These are phyloP conservation scores for Penicillium capsulatum DNA, from an alignment of 2,329 filamentous ascomycete species.

Conservation along the genomic window DNA sequence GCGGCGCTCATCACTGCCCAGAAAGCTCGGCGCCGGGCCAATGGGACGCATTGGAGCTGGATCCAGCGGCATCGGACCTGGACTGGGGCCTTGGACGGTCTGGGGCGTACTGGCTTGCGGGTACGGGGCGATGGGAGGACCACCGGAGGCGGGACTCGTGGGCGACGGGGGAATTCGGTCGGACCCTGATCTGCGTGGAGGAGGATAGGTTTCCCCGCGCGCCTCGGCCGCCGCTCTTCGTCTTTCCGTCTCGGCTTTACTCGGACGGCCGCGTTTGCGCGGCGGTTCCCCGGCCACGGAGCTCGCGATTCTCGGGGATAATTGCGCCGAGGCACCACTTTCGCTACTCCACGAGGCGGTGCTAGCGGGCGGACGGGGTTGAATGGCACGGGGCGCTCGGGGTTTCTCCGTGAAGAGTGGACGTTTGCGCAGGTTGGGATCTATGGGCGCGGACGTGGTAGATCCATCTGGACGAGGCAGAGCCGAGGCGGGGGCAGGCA, in stretches of 20 bases:
- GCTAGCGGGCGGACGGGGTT: conserved; percentile 37
- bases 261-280: conserved; percentile 43
- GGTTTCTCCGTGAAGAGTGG: conserved; percentile 32
- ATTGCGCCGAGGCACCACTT: conserved; percentile 30
- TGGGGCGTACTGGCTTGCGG: conserved; percentile 5
- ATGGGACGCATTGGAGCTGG: conserved; percentile 14
- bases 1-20: conserved; percentile 18
- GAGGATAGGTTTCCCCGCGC: conserved; percentile 39
- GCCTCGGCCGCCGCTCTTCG: conserved; percentile 38
- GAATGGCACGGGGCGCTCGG: conserved; percentile 35
- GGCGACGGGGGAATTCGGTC: conserved; percentile 28
- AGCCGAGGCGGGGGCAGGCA: conserved; percentile 16
- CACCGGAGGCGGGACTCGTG: conserved; percentile 26
- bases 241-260: conserved; percentile 40
- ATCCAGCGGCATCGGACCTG: conserved; percentile 17
- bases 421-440: conserved; percentile 31
- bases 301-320: conserved; percentile 34
- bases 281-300: conserved; percentile 31
- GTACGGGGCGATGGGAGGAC: conserved; percentile 22
- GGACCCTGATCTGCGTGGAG: conserved; percentile 26
- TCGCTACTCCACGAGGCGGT: conserved; percentile 34
- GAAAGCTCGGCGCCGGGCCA: conserved; percentile 11
- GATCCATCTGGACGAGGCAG: conserved; percentile 23
- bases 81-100: conserved; percentile 4
- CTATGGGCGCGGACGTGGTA: conserved; percentile 21